These are phyloP conservation scores for Pyrus communis DNA, from an alignment of 306 rosid species.

Conservation along the genomic window DNA sequence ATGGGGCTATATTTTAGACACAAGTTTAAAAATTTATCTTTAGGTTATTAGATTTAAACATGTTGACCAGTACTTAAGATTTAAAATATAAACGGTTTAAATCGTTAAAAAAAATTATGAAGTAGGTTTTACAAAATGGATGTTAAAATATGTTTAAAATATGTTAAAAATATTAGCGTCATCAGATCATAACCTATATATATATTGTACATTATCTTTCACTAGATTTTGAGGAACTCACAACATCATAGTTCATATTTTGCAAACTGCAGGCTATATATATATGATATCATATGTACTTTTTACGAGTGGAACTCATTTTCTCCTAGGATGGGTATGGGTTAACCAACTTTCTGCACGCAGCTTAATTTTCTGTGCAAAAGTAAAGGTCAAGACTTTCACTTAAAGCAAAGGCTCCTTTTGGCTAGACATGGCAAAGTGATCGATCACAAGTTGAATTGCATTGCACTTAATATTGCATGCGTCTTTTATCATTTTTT, in stretches of 20 bases:
- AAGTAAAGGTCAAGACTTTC: background rate
- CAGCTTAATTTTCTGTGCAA: background rate
- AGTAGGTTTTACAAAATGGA: rapidly evolving
- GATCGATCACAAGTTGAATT: background rate
- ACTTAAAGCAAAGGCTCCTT: background rate
- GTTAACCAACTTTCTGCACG: background rate
- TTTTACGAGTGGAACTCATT: background rate
- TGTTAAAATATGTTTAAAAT: no score
- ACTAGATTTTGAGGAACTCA: background rate
- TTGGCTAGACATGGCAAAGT: background rate
- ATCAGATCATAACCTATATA: no score
- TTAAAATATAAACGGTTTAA: no score
- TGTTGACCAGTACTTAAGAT: no score
- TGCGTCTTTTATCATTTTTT: background rate
- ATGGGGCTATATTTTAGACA: no score
- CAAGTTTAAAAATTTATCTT: no score
- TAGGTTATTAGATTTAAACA: no score
- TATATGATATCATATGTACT: no score
- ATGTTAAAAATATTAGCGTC: no score
- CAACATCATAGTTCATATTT: background rate
- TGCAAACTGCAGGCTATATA: background rate
- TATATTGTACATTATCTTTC: background rate
- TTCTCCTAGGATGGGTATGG: background rate
- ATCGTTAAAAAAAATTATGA: no score
- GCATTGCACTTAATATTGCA: background rate